These are phyloP conservation scores for Aspergillus pseudoterreus DNA, from an alignment of 2,329 filamentous ascomycete species.

Conservation along the genomic window DNA sequence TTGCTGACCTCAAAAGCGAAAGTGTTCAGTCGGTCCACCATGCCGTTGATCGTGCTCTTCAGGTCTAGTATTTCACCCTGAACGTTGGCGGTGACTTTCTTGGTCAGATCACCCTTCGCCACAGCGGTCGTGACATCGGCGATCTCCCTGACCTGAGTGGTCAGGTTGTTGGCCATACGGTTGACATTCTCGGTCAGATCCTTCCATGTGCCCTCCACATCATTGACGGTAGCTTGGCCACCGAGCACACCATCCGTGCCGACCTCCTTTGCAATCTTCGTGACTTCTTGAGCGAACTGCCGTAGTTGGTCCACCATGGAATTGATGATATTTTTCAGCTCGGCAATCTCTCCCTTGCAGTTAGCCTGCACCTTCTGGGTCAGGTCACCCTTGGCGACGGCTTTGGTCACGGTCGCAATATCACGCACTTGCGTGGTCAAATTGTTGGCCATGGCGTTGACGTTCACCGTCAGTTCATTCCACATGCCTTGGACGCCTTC, in stretches of 20 bases:
- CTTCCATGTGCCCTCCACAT: conserved; percentile 96
- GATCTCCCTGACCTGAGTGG: conserved; percentile 95
- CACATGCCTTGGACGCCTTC: conserved; percentile 84
- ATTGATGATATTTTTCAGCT: conserved; percentile 97
- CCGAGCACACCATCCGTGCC: conserved; percentile 92
- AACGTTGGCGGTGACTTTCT: conserved; percentile 92
- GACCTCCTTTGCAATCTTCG: conserved; percentile 92
- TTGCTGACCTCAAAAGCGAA: conserved; percentile 65
- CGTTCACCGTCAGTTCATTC: conserved; percentile 82
- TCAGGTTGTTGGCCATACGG: conserved; percentile 97
- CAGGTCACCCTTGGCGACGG: conserved; percentile 76
- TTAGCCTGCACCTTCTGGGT: conserved; percentile 95
- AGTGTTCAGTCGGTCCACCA: conserved; percentile 62
- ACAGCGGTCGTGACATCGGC: conserved; percentile 95
- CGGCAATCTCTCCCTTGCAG: conserved; percentile 85
- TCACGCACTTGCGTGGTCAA: conserved; percentile 87
- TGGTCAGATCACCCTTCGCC: conserved; percentile 86
- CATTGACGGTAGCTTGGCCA: conserved; percentile 91
- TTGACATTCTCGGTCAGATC: conserved; percentile 95
- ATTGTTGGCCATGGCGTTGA: conserved; percentile 85
- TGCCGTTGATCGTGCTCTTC: conserved; percentile 79
- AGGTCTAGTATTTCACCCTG: conserved; percentile 91
- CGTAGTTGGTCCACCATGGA: conserved; percentile 98
- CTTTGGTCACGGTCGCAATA: conserved; percentile 75
- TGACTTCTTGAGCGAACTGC: conserved; percentile 95